phyloP scores from a whole-genome alignment of 2,329 filamentous ascomycete genomes.

The Fusarium sp. region DNA sequence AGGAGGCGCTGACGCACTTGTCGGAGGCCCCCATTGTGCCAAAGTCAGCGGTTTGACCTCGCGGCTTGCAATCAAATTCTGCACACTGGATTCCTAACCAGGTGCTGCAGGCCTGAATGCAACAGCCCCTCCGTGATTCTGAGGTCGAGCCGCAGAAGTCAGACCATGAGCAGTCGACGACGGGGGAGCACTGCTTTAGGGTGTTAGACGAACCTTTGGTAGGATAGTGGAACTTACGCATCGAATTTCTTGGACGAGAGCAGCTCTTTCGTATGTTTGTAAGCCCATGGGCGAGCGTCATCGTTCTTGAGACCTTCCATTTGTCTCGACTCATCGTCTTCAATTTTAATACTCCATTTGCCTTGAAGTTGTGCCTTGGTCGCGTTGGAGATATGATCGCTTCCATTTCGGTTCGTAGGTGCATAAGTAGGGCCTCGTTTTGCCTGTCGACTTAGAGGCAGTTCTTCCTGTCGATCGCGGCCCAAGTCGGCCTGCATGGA shows the following conservation, averaged over 20 bases:
- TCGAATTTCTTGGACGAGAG: not conserved
- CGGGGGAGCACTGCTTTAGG: not conserved
- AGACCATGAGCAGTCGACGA: not conserved
- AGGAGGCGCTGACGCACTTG: not conserved
- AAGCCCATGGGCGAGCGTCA: constrained; percentile 41
- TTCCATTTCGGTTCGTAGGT: constrained; percentile 27
- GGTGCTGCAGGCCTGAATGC: constrained; percentile 25
- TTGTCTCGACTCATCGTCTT: constrained; percentile 39
- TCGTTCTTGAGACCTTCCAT: constrained; percentile 37
- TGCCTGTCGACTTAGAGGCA: constrained; percentile 30
- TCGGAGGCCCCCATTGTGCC: constrained; percentile 17
- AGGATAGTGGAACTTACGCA: constrained; percentile 6
- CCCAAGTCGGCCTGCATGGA: constrained; percentile 37
- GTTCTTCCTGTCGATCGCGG: constrained; percentile 41
- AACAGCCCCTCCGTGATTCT: not conserved
- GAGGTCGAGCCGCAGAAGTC: not conserved
- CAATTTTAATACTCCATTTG: constrained; percentile 34
- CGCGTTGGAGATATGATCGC: not conserved
- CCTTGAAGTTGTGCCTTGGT: constrained; percentile 4
- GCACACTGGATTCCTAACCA: constrained; percentile 28
- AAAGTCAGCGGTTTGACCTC: not conserved
- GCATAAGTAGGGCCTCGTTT: constrained; percentile 22
- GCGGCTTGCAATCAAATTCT: not conserved
- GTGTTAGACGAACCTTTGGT: not conserved
- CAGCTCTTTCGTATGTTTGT: not conserved